Evolutionary conservation across 805 yeast genomes (phyloP).

Genomic region (Hanseniaspora singularis): DNA sequence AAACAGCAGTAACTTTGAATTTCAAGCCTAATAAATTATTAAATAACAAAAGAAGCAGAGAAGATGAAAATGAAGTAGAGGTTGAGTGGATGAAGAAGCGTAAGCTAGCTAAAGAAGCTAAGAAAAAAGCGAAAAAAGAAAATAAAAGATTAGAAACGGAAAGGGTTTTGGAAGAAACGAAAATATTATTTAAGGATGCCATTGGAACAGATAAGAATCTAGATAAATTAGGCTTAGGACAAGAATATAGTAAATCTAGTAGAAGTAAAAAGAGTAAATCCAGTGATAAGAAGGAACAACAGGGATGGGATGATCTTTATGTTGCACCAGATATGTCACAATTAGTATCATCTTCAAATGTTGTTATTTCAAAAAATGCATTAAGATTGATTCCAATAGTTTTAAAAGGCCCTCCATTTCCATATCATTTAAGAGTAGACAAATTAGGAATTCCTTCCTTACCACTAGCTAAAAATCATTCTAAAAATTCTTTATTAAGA

Average conservation of each 20-base stretch:
- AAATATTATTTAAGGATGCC: not conserved
- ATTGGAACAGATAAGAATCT: not conserved
- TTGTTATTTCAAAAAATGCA: constrained; percentile 1
- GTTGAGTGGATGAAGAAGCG: constrained; percentile 18
- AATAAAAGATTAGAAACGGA: too few relatives aligned
- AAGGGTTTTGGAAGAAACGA: not conserved
- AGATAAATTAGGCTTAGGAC: not conserved
- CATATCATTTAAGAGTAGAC: constrained; percentile 8
- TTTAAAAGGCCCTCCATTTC: constrained; percentile 12
- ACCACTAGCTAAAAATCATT: constrained; percentile 11
- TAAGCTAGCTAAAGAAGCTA: constrained; percentile 27
- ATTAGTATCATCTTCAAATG: not conserved
- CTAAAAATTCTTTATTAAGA: not conserved
- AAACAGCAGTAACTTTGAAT: not conserved
- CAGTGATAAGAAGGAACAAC: too few relatives aligned
- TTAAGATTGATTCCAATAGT: constrained; percentile 14
- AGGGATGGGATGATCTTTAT: not conserved
- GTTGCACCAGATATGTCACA: not conserved
- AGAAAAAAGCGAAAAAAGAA: constrained; percentile 10
- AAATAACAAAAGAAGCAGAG: not conserved
- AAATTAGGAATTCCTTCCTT: constrained; percentile 7
- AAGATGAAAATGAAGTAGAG: not conserved
- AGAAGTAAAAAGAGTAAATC: not conserved
- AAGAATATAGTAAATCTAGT: not conserved
- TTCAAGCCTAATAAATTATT: not conserved